phyloP scores from a whole-genome alignment of 169 alveolate genomes.

The Amoebophrya sp. region DNA sequence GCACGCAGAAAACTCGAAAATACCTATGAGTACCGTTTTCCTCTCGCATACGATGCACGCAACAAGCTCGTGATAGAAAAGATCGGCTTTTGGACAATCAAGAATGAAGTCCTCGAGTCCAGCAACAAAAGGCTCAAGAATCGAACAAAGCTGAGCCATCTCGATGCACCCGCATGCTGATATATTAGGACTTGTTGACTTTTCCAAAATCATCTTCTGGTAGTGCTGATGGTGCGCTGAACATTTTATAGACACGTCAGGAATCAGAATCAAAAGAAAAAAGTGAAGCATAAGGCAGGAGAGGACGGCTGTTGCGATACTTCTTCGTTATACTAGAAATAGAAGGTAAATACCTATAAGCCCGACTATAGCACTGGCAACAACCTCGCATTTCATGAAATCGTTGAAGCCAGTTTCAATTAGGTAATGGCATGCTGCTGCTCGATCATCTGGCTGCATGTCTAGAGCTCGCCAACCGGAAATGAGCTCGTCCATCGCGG shows the following conservation, averaged over 20 bases:
- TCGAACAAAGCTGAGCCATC: not conserved
- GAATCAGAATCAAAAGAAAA: no score
- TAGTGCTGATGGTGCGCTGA: no score
- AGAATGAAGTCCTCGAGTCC: not conserved
- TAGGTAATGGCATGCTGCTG: constrained; percentile 23
- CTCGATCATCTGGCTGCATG: no score
- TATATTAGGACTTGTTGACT: no score
- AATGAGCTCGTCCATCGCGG: not conserved
- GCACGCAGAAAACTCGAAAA: not conserved
- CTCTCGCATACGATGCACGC: not conserved
- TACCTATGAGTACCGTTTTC: not conserved
- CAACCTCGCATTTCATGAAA: not conserved
- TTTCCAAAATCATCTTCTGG: no score
- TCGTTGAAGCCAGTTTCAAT: not conserved
- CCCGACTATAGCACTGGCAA: not conserved
- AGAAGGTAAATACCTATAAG: no score
- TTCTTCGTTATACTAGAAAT: no score
- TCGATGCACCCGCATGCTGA: not conserved
- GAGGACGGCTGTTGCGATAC: no score
- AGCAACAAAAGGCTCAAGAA: not conserved
- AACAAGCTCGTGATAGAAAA: constrained; percentile 24
- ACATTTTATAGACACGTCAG: no score
- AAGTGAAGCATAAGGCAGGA: no score
- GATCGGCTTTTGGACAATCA: constrained; percentile 31
- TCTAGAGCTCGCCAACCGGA: not conserved